Evolutionary conservation across 495 filamentous ascomycete genomes (phyloP).

Genomic region (Polyplosphaeria fusca): DNA sequence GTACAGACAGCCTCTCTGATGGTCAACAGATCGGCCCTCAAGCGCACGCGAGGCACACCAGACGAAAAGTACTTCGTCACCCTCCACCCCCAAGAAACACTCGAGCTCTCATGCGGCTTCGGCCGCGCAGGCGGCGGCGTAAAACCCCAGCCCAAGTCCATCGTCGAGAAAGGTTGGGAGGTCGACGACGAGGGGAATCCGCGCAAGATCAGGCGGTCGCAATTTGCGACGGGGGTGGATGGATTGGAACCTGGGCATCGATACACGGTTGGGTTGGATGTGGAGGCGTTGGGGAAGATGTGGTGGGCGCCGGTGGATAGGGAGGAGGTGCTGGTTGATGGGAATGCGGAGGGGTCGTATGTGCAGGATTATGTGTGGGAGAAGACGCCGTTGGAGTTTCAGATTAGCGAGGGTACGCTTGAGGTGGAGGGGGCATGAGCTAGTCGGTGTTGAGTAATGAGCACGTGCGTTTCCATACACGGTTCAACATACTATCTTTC

Average conservation of each 20-base stretch:
- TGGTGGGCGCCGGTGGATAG: neutral
- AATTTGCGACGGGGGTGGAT: neutral
- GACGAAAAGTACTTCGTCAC: constrained; percentile 1
- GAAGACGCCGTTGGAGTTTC: neutral
- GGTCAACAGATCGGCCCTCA: neutral
- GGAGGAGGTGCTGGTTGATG: neutral
- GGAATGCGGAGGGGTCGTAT: neutral
- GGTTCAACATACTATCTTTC: too few species aligned
- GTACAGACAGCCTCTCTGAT: constrained; percentile 1
- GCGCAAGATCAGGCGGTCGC: neutral
- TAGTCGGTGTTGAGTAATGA: too few species aligned
- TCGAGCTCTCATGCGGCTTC: neutral
- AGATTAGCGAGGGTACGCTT: neutral
- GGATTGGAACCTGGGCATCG: neutral
- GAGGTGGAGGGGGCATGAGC: neutral
- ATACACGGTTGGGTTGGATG: neutral
- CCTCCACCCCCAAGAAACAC: neutral
- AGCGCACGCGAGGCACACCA: constrained; percentile 1
- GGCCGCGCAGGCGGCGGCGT: neutral
- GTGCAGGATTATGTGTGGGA: constrained; percentile 3
- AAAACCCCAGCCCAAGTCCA: neutral
- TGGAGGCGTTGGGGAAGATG: neutral
- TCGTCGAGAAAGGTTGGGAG: neutral
- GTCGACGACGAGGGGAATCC: neutral
- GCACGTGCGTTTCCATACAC: too few species aligned